Conservation (phyloP, 768 basidiomycete species). For the Pluteus cervinus region DNA sequence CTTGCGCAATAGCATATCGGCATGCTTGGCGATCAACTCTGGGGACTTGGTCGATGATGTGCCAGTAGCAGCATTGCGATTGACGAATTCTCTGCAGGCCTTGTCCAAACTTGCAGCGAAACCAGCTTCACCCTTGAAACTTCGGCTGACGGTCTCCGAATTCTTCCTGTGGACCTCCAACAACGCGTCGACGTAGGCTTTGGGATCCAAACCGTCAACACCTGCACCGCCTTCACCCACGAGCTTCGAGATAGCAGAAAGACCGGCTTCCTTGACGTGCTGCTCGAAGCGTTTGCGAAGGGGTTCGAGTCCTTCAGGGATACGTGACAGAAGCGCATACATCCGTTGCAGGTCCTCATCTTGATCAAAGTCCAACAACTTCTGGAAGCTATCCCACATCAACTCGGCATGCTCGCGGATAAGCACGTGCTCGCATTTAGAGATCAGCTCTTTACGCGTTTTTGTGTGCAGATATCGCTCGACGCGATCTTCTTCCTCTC, state of each 20-base stretch:
- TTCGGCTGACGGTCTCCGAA: slow-evolving; percentile 83
- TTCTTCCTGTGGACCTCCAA: slow-evolving; percentile 94
- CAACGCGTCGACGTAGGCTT: slow-evolving; percentile 91
- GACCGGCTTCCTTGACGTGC: slow-evolving; percentile 90
- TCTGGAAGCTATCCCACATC: slow-evolving; percentile 97
- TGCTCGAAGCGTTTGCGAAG: slow-evolving; percentile 91
- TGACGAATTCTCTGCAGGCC: slow-evolving; percentile 96
- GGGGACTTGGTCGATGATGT: slow-evolving; percentile 87
- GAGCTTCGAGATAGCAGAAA: slow-evolving; percentile 78
- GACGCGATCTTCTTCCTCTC: slow-evolving; percentile 94
- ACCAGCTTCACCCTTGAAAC: slow-evolving; percentile 92
- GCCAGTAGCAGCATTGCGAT: slow-evolving; percentile 89
- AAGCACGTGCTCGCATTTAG: slow-evolving; percentile 89
- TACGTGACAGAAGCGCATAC: slow-evolving; percentile 93
- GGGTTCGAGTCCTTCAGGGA: slow-evolving; percentile 89
- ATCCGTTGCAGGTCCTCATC: slow-evolving; percentile 95
- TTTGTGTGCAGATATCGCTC: slow-evolving; percentile 91
- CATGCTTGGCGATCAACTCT: slow-evolving; percentile 91
- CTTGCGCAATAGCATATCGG: slow-evolving; percentile 88
- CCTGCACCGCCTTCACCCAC: slow-evolving; percentile 55
- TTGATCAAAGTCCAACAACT: slow-evolving; percentile 87
- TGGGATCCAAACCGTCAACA: slow-evolving; percentile 80
- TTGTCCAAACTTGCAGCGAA: slow-evolving; percentile 95
- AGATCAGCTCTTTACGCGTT: slow-evolving; percentile 81
- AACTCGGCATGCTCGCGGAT: slow-evolving; percentile 85